Evolutionary conservation across 2,329 filamentous ascomycete species (phyloP).

Genomic region (Rhynchosporium secalis): DNA sequence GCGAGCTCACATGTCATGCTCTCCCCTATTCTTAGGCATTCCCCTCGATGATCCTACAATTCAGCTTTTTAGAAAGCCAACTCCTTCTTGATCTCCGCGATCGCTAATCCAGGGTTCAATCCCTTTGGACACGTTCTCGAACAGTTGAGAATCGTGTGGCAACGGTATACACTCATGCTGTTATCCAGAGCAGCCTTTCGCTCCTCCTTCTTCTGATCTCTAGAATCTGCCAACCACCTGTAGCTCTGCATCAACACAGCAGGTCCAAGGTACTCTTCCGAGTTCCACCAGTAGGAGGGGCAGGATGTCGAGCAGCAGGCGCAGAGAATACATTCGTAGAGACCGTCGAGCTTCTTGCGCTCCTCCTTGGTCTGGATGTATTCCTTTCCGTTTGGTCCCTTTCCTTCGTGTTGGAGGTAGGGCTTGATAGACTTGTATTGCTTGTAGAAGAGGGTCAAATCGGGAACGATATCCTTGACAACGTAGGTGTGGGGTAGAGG

Average conservation of each 20-base stretch:
- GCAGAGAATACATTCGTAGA: slow-evolving; percentile 99
- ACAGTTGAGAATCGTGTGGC: slow-evolving; percentile 99
- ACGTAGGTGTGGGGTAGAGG: slow-evolving; percentile 98
- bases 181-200: slow-evolving; percentile 93
- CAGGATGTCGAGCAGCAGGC: slow-evolving; percentile 99
- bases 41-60: slow-evolving; percentile 43
- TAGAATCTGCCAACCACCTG: slow-evolving; percentile 93
- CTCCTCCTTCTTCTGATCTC: slow-evolving; percentile 85
- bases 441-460: slow-evolving; percentile 99
- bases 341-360: slow-evolving; percentile 88
- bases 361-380: slow-evolving; percentile 89
- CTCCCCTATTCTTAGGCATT: too few relatives aligned
- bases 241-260: slow-evolving; percentile 97
- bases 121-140: slow-evolving; percentile 98
- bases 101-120: slow-evolving; percentile 89
- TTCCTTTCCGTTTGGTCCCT: slow-evolving; percentile 83
- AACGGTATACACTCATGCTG: slow-evolving; percentile 98
- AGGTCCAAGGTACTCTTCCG: slow-evolving; percentile 95
- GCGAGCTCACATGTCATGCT: neutral
- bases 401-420: slow-evolving; percentile 89
- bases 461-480: slow-evolving; percentile 97
- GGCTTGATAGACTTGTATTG: slow-evolving; percentile 99
- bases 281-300: slow-evolving; percentile 99
- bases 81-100: slow-evolving; percentile 98
- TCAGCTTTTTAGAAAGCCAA: slow-evolving; percentile 58